Conservation (phyloP, 2,329 filamentous ascomycete genomes). For the Lachnellula cervina region DNA sequence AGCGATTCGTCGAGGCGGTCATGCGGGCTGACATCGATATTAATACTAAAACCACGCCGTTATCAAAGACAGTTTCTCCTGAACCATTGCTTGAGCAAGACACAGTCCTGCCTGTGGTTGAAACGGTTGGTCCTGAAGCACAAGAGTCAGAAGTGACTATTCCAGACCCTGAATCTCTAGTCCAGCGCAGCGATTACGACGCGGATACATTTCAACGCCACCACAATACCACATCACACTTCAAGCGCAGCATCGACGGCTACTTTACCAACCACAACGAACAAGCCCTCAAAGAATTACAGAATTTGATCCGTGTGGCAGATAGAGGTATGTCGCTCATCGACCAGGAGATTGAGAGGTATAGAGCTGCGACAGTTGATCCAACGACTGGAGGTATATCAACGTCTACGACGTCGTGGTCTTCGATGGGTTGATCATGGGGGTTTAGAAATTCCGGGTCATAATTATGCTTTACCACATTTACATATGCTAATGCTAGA, state of each 20-base stretch:
- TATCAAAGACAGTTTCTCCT: not conserved
- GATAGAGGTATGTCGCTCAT: constrained; percentile 27
- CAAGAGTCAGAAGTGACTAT: not conserved
- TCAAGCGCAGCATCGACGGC: constrained; percentile 30
- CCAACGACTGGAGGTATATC: not conserved
- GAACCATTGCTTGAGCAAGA: not conserved
- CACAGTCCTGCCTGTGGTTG: too few species aligned
- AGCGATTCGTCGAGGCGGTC: constrained; percentile 31
- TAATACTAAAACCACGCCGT: not conserved
- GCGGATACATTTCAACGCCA: constrained; percentile 26
- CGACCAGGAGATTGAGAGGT: constrained; percentile 15
- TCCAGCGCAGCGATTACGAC: constrained; percentile 20
- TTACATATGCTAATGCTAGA: too few species aligned
- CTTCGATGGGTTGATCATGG: not conserved
- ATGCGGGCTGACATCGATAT: constrained; percentile 9
- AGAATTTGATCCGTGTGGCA: constrained; percentile 29
- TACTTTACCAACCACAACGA: constrained; percentile 31
- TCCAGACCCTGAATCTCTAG: not conserved
- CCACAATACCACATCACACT: constrained; percentile 29
- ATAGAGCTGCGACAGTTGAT: constrained; percentile 4
- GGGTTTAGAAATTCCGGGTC: too few species aligned
- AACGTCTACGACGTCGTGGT: not conserved
- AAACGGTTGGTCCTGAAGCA: not conserved
- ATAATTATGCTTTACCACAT: too few species aligned
- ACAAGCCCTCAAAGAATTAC: constrained; percentile 26